These are phyloP conservation scores for Ustilago xerochloae DNA, from an alignment of 1,284 basidiomycete species.

Conservation along the genomic window DNA sequence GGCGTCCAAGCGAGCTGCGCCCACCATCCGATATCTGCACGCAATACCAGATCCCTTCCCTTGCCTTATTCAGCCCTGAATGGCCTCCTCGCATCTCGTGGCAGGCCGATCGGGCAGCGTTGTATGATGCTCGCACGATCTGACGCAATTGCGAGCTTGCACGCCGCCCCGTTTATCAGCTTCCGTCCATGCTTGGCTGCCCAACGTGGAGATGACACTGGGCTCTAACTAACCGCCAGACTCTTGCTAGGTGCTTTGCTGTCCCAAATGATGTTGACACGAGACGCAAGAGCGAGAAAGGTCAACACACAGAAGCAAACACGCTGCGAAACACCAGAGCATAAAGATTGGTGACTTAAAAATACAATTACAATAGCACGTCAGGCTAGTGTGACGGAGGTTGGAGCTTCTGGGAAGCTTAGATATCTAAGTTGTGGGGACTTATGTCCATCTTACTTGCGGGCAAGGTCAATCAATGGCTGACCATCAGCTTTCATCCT, in stretches of 20 bases:
- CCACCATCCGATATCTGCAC: background rate
- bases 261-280: no score
- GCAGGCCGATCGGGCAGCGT: background rate
- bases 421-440: no score
- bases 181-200: no score
- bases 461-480: slow-evolving; percentile 43
- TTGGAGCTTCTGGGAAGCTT: no score
- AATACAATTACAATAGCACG: background rate
- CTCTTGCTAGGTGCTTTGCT: no score
- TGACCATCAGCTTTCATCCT: slow-evolving; percentile 41
- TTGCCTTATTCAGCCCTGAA: background rate
- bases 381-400: background rate
- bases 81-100: background rate
- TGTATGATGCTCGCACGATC: background rate
- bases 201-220: no score
- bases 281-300: no score
- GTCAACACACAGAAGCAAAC: no score
- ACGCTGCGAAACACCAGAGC: background rate
- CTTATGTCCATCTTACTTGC: slow-evolving; percentile 7
- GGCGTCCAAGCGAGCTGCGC: background rate
- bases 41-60: background rate
- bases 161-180: no score
- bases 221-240: no score
- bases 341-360: background rate
- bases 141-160: no score